A percentile compares a stretch with the other conserved stretches of the same genome.
phyloP scores from a whole-genome alignment of 2,329 filamentous ascomycete genomes.

The Colletotrichum lentis region DNA sequence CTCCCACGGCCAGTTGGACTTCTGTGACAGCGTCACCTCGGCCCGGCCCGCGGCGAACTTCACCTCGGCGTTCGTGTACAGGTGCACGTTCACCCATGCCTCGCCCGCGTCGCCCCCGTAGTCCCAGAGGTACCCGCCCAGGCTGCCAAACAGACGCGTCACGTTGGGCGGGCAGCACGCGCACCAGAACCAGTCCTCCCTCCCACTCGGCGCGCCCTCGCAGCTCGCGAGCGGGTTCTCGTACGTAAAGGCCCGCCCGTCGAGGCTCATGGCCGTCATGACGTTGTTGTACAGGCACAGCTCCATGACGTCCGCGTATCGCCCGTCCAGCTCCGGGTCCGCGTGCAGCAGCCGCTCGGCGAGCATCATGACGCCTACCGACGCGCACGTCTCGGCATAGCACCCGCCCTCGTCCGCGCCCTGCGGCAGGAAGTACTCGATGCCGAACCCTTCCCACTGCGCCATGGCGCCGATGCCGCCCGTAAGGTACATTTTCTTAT shows the following conservation, averaged over 20 bases:
- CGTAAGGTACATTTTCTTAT: conserved; percentile 69
- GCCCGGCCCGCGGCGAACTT: conserved; percentile 48
- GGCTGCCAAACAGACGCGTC: conserved; percentile 61
- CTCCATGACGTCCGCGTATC: conserved; percentile 68
- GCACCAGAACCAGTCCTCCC: conserved; percentile 66
- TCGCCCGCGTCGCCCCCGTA: conserved; percentile 44
- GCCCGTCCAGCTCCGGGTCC: conserved; percentile 55
- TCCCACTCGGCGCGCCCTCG: conserved; percentile 56
- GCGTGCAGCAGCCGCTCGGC: conserved; percentile 64
- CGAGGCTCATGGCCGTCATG: conserved; percentile 63
- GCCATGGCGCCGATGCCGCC: conserved; percentile 66
- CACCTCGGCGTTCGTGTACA: conserved; percentile 62
- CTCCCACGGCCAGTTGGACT: conserved; percentile 66
- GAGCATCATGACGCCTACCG: conserved; percentile 68
- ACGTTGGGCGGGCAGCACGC: conserved; percentile 70
- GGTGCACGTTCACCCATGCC: conserved; percentile 60
- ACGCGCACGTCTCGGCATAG: conserved; percentile 69
- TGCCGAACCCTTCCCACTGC: conserved; percentile 68
- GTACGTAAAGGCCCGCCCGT: conserved; percentile 68
- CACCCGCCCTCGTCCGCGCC: conserved; percentile 68
- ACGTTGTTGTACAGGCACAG: conserved; percentile 68
- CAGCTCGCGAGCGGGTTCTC: conserved; percentile 67
- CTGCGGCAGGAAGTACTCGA: conserved; percentile 66
- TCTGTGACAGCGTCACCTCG: conserved; percentile 55
- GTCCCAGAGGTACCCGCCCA: conserved; percentile 66